Conservation (phyloP, 208 protist genomes). For the Acanthamoeba lenticulata region DNA sequence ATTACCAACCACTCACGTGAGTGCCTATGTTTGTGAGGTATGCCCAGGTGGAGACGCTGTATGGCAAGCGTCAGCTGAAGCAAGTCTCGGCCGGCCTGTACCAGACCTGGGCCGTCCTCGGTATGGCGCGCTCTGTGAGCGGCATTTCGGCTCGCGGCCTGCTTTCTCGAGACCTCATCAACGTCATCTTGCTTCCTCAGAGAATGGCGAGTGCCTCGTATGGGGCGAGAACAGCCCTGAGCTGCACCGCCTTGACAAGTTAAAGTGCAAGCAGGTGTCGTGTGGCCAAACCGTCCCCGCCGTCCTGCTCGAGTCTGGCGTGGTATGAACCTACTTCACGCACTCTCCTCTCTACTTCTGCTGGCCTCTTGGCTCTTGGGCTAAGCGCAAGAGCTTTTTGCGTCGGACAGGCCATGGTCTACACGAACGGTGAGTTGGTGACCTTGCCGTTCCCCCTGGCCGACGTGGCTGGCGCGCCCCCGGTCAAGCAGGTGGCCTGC, state of each 20-base stretch:
- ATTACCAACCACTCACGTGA: too few species aligned
- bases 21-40: too few species aligned
- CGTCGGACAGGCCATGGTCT: not conserved
- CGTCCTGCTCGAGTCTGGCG: not conserved
- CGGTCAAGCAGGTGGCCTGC: slow-evolving; percentile 3
- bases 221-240: not conserved
- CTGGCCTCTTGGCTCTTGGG: too few species aligned
- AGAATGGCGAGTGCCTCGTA: not conserved
- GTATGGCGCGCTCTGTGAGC: not conserved
- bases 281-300: not conserved
- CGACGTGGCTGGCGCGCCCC: not conserved
- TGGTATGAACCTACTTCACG: not conserved
- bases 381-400: not conserved
- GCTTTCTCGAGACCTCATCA: too few species aligned
- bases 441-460: not conserved
- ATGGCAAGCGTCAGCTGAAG: not conserved
- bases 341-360: too few species aligned
- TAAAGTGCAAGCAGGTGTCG: not conserved
- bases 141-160: too few species aligned
- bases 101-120: not conserved
- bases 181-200: too few species aligned
- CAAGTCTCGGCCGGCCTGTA: not conserved
- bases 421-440: not conserved
- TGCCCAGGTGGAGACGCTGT: not conserved
- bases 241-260: not conserved